Percentiles rank a stretch among this genome's conserved stretches.
These are phyloP conservation scores for Populus hybrid DNA, from an alignment of 441 rosid genomes.

Conservation along the genomic window DNA sequence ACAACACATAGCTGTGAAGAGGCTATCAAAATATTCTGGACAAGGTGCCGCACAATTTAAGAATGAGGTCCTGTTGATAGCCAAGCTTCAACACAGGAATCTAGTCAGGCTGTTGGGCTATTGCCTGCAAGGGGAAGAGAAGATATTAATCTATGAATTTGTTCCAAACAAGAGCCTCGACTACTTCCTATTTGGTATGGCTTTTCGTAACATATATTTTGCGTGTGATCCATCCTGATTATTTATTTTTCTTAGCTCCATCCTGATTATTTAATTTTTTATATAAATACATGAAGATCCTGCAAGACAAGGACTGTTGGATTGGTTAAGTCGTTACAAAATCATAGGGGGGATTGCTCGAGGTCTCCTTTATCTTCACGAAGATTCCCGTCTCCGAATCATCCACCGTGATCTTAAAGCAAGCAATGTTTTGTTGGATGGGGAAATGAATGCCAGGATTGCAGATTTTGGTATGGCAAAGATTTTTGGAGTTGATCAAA, in stretches of 20 bases:
- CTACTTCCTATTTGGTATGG: constrained; percentile 29
- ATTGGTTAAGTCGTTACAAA: constrained; percentile 20
- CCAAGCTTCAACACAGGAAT: constrained; percentile 34
- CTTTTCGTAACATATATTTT: neutral
- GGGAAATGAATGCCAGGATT: constrained; percentile 16
- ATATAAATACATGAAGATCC: constrained; percentile 13
- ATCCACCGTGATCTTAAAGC: constrained; percentile 20
- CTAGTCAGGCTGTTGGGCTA: constrained; percentile 39
- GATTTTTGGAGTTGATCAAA: constrained; percentile 16
- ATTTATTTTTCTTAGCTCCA: too few species aligned
- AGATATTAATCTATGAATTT: constrained; percentile 34
- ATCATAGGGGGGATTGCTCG: constrained; percentile 29
- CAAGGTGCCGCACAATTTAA: constrained; percentile 36
- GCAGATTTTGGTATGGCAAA: constrained; percentile 25
- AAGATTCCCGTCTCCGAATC: constrained; percentile 14
- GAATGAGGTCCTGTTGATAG: constrained; percentile 28
- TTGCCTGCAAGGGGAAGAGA: constrained; percentile 33
- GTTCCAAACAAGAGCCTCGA: constrained; percentile 40
- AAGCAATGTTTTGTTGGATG: constrained; percentile 17
- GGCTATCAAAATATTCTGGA: constrained; percentile 22
- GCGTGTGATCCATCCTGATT: too few species aligned
- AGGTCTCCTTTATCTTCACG: constrained; percentile 20
- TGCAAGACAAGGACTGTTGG: neutral
- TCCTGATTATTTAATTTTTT: neutral
- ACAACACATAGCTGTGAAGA: constrained; percentile 38